These are phyloP conservation scores for Oryza nivara DNA, from an alignment of 176 grass and related monocot species.

Conservation along the genomic window DNA sequence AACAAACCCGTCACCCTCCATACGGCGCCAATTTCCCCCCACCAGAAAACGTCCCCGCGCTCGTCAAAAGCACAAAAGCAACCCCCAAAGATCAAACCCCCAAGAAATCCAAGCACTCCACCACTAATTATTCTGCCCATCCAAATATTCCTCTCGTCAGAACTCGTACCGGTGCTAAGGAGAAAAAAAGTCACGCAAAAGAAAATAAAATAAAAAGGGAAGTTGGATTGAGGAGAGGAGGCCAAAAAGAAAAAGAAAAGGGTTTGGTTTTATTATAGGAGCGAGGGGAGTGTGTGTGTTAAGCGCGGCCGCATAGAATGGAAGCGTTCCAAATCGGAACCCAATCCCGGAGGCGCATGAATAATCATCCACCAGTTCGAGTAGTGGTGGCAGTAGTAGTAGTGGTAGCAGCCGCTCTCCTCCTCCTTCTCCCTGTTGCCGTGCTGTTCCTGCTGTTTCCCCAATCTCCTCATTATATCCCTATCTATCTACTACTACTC, in stretches of 20 bases:
- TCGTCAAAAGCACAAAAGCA: slow-evolving; percentile 53
- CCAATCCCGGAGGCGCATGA: slow-evolving; percentile 68
- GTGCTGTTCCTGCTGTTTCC: slow-evolving; percentile 43
- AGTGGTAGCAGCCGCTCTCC: not conserved
- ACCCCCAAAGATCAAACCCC: slow-evolving; percentile 59
- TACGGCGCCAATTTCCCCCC: not conserved
- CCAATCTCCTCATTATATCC: slow-evolving; percentile 47
- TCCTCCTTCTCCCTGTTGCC: slow-evolving; percentile 30
- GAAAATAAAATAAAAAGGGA: slow-evolving; percentile 43
- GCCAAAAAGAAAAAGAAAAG: slow-evolving; percentile 31
- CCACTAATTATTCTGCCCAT: slow-evolving; percentile 38
- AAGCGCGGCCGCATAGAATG: slow-evolving; percentile 39
- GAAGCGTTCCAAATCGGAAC: slow-evolving; percentile 59
- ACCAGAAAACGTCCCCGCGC: not conserved
- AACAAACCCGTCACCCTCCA: slow-evolving; percentile 14
- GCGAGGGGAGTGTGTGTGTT: not conserved
- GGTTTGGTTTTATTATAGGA: slow-evolving; percentile 60
- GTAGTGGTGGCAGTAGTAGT: not conserved
- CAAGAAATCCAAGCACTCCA: slow-evolving; percentile 49
- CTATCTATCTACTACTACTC: not conserved
- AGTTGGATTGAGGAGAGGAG: slow-evolving; percentile 4
- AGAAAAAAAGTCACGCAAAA: not conserved
- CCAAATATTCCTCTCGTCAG: slow-evolving; percentile 25
- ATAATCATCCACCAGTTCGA: slow-evolving; percentile 41
- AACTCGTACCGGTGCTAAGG: not conserved